phyloP scores from a whole-genome alignment of 2,329 filamentous ascomycete genomes.

The Alternaria incomplexa region DNA sequence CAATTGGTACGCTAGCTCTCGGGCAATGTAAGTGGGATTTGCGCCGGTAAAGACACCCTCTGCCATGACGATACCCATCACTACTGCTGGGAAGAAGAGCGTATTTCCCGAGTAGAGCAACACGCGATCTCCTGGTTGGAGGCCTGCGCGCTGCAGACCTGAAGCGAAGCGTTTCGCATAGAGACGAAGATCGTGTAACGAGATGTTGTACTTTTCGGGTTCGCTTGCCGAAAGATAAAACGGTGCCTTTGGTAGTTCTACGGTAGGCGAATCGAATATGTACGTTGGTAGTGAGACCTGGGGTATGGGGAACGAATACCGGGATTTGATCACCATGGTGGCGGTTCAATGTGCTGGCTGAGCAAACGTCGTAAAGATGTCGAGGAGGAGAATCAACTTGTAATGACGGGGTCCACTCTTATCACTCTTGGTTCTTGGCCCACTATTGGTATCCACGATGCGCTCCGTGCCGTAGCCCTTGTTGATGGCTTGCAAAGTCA shows the following conservation, averaged over 20 bases:
- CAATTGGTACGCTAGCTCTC: slow-evolving; percentile 78
- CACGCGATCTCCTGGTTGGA: slow-evolving; percentile 71
- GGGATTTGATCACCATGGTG: slow-evolving; percentile 60
- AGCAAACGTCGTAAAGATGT: background rate
- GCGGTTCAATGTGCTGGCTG: background rate
- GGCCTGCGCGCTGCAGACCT: slow-evolving; percentile 68
- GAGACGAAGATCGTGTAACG: slow-evolving; percentile 67
- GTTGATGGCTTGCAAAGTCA: background rate
- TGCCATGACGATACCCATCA: slow-evolving; percentile 77
- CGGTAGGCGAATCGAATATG: slow-evolving; percentile 59
- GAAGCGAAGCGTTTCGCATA: slow-evolving; percentile 75
- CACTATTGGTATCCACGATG: background rate
- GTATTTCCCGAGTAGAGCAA: slow-evolving; percentile 76
- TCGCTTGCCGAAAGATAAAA: slow-evolving; percentile 69
- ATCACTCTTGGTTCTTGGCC: background rate
- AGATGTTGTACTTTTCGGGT: slow-evolving; percentile 71
- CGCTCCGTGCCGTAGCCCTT: background rate
- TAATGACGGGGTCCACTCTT: background rate
- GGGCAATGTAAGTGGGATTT: slow-evolving; percentile 70
- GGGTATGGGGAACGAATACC: slow-evolving; percentile 56
- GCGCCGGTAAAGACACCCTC: slow-evolving; percentile 80
- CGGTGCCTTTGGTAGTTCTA: slow-evolving; percentile 53
- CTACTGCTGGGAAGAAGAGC: slow-evolving; percentile 72
- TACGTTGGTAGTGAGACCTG: slow-evolving; percentile 54
- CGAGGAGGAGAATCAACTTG: background rate